Base-by-base conservation (phyloP, 2,329 filamentous ascomycete genomes). In the Diaporthe batatas region DNA sequence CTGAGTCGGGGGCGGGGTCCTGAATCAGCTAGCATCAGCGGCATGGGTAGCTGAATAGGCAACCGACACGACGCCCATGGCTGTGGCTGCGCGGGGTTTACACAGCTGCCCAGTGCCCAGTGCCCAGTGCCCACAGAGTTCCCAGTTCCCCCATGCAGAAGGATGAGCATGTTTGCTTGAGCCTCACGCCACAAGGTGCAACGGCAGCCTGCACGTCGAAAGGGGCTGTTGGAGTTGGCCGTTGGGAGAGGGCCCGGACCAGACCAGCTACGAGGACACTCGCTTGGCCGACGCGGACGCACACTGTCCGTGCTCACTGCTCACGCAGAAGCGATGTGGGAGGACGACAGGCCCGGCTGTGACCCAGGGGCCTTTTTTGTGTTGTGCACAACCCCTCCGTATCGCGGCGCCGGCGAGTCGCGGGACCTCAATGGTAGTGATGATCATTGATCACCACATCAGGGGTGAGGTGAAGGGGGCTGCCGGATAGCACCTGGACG, bases 11-110 rank as follows among this genome's bases (percentile, higher is more conserved):
- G 55, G 55, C 55, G 51, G 44, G 44, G 47, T 42, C 68, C 55
- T 42, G 54, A 70, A 62, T n/a, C 55, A 70, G 55, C 68, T 70
- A 70, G 68, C 55, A 70, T 70, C 55, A 58, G 44, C 36, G 32
- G 68, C 54, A 25, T 59, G 54, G 39, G 49, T 51, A 59, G 68
- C 68, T 53, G 47, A 70, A 70, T 53, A 53, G 68, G 39, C 58
- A 59, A 53, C 47, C 44, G 55, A 51, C 44, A 62, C n/a, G 68
- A 70, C 44, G 55, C 53, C 67, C 18, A 51, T 58, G 54, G 36
- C n/a, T 47, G 44, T 47, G 44, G 44, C 44, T 49, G 39, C 57
- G 44, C 47, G 68, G 68, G 44, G 44, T 70, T 12, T 39, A n/a
- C n/a, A n/a, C n/a, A 23, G 29, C 44, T 42, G 44, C 32, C 55